Conservation (phyloP, 1,139 yeast genomes). For the Saccharomyces hybrid region DNA sequence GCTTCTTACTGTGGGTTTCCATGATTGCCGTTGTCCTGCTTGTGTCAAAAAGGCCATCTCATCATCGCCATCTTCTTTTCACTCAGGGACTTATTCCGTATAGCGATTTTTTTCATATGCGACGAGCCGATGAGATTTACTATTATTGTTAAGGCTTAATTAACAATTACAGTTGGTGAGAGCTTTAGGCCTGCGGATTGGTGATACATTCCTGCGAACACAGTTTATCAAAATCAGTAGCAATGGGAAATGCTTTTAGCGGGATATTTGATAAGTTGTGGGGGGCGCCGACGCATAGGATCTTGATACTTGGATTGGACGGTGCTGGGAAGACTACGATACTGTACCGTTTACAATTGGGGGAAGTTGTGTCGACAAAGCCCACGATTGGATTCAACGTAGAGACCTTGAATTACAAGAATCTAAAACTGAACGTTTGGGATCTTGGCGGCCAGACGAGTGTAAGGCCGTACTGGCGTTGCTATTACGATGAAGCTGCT, state of each 20-base stretch:
- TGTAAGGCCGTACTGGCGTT: conserved; percentile 96
- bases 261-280: conserved; percentile 77
- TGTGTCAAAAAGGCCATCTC: not conserved
- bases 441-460: conserved; percentile 97
- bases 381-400: conserved; percentile 97
- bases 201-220: not conserved
- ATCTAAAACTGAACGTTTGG: conserved; percentile 80
- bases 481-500: conserved; percentile 94
- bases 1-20: not conserved
- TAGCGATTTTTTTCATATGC: not conserved
- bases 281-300: conserved; percentile 87
- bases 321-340: conserved; percentile 98
- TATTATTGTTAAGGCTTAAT: not conserved
- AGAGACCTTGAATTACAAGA: conserved; percentile 84
- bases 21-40: not conserved
- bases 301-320: conserved; percentile 84
- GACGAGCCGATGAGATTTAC: not conserved
- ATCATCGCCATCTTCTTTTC: not conserved
- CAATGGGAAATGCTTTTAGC: conserved; percentile 81
- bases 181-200: not conserved
- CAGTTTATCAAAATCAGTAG: not conserved
- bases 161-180: not conserved
- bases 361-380: conserved; percentile 88
- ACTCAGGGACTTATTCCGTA: not conserved
- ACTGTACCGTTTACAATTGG: conserved; percentile 80